Percentiles rank a stretch among this genome's conserved stretches.
phyloP scores from a whole-genome alignment of 495 filamentous ascomycete genomes.

The Hypoxylon lienhwacheense region DNA sequence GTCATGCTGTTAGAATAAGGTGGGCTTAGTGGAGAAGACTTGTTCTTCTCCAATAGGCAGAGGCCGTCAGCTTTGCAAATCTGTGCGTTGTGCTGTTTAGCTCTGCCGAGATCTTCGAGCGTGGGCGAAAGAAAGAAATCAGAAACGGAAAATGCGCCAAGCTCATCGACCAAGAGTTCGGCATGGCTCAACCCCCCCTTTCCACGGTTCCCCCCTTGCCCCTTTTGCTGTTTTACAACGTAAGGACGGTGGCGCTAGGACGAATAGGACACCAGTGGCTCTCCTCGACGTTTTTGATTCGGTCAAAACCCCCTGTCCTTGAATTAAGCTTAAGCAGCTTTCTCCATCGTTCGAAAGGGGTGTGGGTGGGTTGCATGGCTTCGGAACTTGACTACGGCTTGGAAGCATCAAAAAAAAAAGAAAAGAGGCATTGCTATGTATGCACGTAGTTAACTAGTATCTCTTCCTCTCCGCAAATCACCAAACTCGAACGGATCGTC shows the following conservation, averaged over 20 bases:
- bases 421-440: background rate
- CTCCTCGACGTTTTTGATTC: conserved; percentile 31
- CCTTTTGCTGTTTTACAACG: conserved; percentile 21
- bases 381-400: conserved; percentile 25
- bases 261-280: conserved; percentile 21
- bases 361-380: conserved; percentile 28
- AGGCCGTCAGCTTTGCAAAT: conserved; percentile 18
- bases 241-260: conserved; percentile 19
- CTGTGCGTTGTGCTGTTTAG: conserved; percentile 17
- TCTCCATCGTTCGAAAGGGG: conserved; percentile 27
- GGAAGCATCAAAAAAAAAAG: conserved; percentile 18
- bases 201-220: conserved; percentile 5
- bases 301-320: conserved; percentile 30
- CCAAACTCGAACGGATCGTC: background rate
- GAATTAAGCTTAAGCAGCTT: conserved; percentile 37
- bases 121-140: conserved; percentile 7
- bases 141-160: conserved; percentile 28
- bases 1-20: conserved; percentile 34
- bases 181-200: too few species aligned
- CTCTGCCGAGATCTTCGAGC: conserved; percentile 34
- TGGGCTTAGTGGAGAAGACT: conserved; percentile 30
- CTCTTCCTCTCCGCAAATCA: conserved; percentile 1
- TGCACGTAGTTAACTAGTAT: background rate
- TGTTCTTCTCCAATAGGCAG: conserved; percentile 9
- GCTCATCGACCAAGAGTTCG: conserved; percentile 23